Evolutionary conservation across 2,329 filamentous ascomycete genomes (phyloP).

Genomic region (Botrytis medusae): DNA sequence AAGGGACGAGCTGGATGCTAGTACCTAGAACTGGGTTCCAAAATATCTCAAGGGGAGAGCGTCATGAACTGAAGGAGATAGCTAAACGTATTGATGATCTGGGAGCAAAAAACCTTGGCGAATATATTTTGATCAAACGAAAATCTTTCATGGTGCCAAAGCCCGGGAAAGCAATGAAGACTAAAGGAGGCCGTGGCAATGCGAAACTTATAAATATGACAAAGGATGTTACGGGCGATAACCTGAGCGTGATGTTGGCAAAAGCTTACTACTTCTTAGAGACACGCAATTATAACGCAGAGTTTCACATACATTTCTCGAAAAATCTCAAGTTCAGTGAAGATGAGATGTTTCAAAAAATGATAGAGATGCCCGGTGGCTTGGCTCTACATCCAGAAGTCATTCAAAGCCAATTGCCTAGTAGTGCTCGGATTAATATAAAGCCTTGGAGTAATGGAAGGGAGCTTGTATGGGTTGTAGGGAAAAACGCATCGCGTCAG

Average conservation of each 20-base stretch:
- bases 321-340: neutral
- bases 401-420: constrained; percentile 5
- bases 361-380: neutral
- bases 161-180: neutral
- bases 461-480: constrained; percentile 15
- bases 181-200: neutral
- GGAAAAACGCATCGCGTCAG: neutral
- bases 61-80: neutral
- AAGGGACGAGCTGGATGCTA: constrained; percentile 10
- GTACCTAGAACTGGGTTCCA: neutral
- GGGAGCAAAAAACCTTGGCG: neutral
- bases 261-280: constrained; percentile 3
- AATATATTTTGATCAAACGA: constrained; percentile 11
- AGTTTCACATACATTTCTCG: constrained; percentile 13
- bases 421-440: neutral
- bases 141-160: constrained; percentile 14
- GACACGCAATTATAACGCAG: neutral
- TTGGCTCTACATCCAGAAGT: constrained; percentile 14
- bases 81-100: neutral
- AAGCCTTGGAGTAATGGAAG: neutral
- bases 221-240: neutral
- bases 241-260: neutral
- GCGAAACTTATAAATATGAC: constrained; percentile 1
- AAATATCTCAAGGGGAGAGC: neutral
- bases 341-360: neutral